These are phyloP conservation scores for Tetrahymena borealis DNA, from an alignment of 73 alveolate genomes.

Conservation along the genomic window DNA sequence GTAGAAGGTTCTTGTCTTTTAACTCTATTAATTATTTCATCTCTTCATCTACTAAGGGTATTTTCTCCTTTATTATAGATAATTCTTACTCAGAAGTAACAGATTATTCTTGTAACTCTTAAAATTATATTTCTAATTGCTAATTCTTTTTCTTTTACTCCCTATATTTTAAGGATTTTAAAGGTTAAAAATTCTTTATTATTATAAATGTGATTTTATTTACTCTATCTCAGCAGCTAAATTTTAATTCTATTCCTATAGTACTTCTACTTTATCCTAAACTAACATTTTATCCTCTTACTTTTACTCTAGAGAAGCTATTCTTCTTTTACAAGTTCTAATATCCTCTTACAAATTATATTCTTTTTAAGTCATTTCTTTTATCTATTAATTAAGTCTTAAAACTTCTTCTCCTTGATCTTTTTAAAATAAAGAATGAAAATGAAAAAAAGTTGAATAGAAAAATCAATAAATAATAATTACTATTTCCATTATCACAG, in stretches of 20 bases:
- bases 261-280: background rate
- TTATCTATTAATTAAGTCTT: background rate
- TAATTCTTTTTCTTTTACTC: background rate
- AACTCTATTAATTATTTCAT: background rate
- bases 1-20: background rate
- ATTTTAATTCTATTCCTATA: background rate
- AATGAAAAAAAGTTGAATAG: background rate
- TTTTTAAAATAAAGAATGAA: background rate
- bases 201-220: no score
- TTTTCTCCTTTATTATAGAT: background rate
- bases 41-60: background rate
- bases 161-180: no score
- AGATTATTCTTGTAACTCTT: background rate
- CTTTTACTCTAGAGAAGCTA: background rate
- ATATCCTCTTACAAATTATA: background rate
- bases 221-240: background rate
- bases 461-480: background rate
- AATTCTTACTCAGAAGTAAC: background rate
- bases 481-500: background rate
- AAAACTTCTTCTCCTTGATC: background rate
- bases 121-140: background rate
- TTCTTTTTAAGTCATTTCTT: background rate
- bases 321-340: background rate
- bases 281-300: background rate
- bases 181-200: no score